Percentiles rank a stretch among this genome's conserved stretches.
These are phyloP conservation scores for Fistulinella staudtii DNA, from an alignment of 1,284 basidiomycete species.

Conservation along the genomic window DNA sequence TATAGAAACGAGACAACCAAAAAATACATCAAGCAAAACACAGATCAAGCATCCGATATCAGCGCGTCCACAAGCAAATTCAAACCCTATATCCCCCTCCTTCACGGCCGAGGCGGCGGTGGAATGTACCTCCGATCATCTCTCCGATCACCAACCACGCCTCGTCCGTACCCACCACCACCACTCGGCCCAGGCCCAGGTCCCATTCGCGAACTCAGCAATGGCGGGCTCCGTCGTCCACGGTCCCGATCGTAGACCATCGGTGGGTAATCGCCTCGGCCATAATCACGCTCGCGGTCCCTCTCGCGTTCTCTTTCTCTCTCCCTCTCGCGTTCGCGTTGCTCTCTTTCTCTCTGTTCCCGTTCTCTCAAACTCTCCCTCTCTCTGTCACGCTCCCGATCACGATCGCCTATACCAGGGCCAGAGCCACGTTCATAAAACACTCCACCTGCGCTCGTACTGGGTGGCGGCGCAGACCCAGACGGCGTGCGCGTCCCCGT, in stretches of 20 bases:
- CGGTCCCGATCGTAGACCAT: slow-evolving; percentile 24
- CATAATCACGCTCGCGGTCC: slow-evolving; percentile 16
- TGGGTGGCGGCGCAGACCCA: slow-evolving; percentile 16
- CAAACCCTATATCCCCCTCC: too few species aligned
- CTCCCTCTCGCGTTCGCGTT: slow-evolving; percentile 9
- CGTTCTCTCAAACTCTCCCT: too few species aligned
- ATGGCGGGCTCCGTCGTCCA: slow-evolving; percentile 23
- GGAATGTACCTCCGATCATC: slow-evolving; percentile 23
- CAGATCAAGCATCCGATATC: too few species aligned
- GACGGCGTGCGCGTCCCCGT: slow-evolving; percentile 19
- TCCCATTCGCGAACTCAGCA: slow-evolving; percentile 17
- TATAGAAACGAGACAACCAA: too few species aligned
- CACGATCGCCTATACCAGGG: not conserved
- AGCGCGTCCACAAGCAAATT: too few species aligned
- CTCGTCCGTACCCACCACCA: slow-evolving; percentile 11
- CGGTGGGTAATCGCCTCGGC: slow-evolving; percentile 19
- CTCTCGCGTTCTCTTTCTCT: slow-evolving; percentile 8
- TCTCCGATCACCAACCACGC: slow-evolving; percentile 15
- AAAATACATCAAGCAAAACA: too few species aligned
- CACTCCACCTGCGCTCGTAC: slow-evolving; percentile 3
- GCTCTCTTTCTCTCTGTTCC: too few species aligned
- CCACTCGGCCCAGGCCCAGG: slow-evolving; percentile 1
- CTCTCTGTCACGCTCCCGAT: too few species aligned
- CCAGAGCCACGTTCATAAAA: slow-evolving; percentile 30
- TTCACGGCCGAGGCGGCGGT: slow-evolving; percentile 12